These are phyloP conservation scores for Ceratocystis smalleyi DNA, from an alignment of 2,329 filamentous ascomycete species.

Conservation along the genomic window DNA sequence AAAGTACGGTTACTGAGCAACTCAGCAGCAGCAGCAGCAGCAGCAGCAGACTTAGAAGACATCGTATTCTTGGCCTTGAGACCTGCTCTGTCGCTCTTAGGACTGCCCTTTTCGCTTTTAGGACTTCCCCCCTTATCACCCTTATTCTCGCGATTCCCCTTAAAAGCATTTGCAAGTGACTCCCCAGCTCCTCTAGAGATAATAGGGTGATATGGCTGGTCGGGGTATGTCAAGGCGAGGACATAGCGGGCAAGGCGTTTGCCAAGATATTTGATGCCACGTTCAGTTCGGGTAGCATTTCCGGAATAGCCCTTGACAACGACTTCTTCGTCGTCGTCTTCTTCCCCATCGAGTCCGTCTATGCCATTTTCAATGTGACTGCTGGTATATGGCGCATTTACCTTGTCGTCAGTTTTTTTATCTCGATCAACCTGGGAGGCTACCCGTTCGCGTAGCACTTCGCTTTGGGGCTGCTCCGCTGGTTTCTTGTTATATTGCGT, in stretches of 20 bases:
- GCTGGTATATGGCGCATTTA: background rate
- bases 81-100: background rate
- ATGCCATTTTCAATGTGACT: background rate
- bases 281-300: constrained; percentile 81
- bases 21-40: background rate
- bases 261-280: constrained; percentile 90
- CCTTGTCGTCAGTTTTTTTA: constrained; percentile 18
- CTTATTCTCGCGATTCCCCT: constrained; percentile 22
- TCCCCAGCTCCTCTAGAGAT: constrained; percentile 33
- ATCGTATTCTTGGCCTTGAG: background rate
- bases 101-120: background rate
- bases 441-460: background rate
- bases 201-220: constrained; percentile 69
- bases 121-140: background rate
- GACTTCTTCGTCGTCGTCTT: constrained; percentile 60
- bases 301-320: constrained; percentile 81
- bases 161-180: constrained; percentile 28
- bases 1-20: constrained; percentile 24
- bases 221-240: constrained; percentile 77
- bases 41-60: background rate
- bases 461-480: background rate
- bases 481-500: background rate
- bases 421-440: constrained; percentile 15
- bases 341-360: constrained; percentile 20
- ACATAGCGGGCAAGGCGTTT: constrained; percentile 88